These are phyloP conservation scores for Fallopia convolvulus DNA, from an alignment of 148 eudicot species.

Conservation along the genomic window DNA sequence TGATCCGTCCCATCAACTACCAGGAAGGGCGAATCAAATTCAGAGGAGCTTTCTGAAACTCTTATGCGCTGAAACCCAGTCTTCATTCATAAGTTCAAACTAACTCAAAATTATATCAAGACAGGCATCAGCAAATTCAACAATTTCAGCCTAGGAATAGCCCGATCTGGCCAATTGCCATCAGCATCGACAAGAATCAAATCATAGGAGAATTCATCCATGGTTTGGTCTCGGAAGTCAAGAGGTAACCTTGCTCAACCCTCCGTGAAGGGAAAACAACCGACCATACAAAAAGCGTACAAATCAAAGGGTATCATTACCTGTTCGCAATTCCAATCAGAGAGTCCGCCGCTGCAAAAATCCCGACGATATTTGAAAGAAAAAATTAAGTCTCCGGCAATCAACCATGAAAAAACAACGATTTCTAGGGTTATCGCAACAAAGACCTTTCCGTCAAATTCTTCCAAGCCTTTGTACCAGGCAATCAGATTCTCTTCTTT, in stretches of 20 bases:
- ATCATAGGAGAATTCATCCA: neutral
- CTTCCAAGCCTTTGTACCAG: neutral
- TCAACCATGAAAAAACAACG: neutral
- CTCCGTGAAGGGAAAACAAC: slow-evolving; percentile 1
- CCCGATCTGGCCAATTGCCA: neutral
- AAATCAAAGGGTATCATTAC: slow-evolving; percentile 5
- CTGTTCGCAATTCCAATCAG: neutral
- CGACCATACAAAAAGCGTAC: neutral
- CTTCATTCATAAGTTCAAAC: neutral
- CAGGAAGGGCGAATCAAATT: neutral
- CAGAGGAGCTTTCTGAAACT: neutral
- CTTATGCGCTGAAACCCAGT: neutral
- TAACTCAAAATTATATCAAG: neutral
- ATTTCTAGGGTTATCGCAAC: neutral
- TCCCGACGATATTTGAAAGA: neutral
- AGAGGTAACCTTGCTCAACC: neutral
- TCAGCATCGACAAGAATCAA: neutral
- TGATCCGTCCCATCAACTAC: neutral
- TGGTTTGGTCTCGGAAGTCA: neutral
- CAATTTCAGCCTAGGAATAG: neutral
- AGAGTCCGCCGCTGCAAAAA: neutral
- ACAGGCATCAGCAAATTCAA: neutral
- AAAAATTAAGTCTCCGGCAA: neutral
- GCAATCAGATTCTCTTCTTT: neutral
- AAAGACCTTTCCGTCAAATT: neutral